Percentiles rank a stretch among this genome's conserved stretches.
Conservation (phyloP, 2,329 filamentous ascomycete genomes). For the Nothophaeocryptopus gaeumannii region DNA sequence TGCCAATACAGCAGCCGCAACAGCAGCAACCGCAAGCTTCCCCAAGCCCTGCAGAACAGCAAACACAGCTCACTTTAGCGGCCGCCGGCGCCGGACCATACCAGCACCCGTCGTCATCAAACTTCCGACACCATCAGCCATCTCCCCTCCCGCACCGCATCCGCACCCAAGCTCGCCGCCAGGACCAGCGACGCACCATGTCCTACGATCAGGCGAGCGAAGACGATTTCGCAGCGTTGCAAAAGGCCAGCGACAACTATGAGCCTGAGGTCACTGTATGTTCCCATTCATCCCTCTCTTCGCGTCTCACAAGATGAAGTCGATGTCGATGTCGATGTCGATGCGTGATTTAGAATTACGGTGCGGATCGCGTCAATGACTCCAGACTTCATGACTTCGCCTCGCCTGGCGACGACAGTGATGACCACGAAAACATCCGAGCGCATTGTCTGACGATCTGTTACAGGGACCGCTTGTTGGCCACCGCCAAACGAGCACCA, state of each 20-base stretch:
- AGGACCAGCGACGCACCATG: constrained; percentile 34
- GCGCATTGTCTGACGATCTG: constrained; percentile 26
- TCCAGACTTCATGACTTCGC: too few species aligned
- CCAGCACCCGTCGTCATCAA: constrained; percentile 15
- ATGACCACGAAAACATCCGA: constrained; percentile 16
- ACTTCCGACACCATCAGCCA: constrained; percentile 22
- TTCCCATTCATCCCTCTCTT: constrained; percentile 13
- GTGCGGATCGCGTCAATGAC: constrained; percentile 19
- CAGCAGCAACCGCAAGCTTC: constrained; percentile 16
- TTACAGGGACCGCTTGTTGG: constrained; percentile 78
- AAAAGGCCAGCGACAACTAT: constrained; percentile 61
- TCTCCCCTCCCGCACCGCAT: constrained; percentile 23
- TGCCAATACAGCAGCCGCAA: constrained; percentile 37
- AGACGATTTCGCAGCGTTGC: constrained; percentile 60
- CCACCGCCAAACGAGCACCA: constrained; percentile 70
- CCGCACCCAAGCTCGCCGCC: constrained; percentile 22
- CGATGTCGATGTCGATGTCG: too few species aligned
- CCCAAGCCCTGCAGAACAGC: constrained; percentile 14
- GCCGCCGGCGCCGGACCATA: constrained; percentile 21
- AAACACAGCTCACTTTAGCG: constrained; percentile 26
- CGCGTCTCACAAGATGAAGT: constrained; percentile 10
- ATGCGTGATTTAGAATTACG: constrained; percentile 24
- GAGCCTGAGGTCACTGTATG: constrained; percentile 57
- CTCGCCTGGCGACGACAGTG: constrained; percentile 1
- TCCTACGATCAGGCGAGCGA: constrained; percentile 36